Percentiles rank a stretch among this genome's conserved stretches.
phyloP scores from a whole-genome alignment of 495 filamentous ascomycete genomes.

The Bacidia gigantensis region DNA sequence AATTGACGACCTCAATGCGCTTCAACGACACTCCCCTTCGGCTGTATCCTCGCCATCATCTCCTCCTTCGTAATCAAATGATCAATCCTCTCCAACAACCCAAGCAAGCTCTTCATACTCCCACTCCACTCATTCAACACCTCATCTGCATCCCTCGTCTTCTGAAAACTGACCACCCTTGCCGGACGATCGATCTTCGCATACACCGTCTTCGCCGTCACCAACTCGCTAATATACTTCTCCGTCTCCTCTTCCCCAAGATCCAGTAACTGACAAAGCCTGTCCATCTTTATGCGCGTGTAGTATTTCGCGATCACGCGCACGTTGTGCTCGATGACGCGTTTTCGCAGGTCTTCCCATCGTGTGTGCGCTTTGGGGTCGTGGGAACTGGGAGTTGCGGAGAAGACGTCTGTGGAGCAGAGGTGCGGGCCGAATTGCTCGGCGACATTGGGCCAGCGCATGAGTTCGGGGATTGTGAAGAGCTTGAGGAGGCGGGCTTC shows the following conservation, averaged over 20 bases:
- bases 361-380: conserved; percentile 68
- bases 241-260: conserved; percentile 91
- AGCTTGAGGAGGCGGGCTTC: conserved; percentile 75
- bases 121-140: conserved; percentile 97
- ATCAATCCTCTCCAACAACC: conserved; percentile 84
- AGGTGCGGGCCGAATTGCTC: conserved; percentile 77
- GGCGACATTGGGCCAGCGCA: conserved; percentile 92
- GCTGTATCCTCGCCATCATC: conserved; percentile 97
- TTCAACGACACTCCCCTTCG: conserved; percentile 41
- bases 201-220: conserved; percentile 91
- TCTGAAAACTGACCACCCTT: conserved; percentile 79
- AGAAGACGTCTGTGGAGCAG: conserved; percentile 84
- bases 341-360: conserved; percentile 90
- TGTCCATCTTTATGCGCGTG: conserved; percentile 83
- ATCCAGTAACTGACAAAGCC: conserved; percentile 79
- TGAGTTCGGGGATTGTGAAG: conserved; percentile 90
- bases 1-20: conserved; percentile 10
- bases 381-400: conserved; percentile 26
- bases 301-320: conserved; percentile 97
- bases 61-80: conserved; percentile 99
- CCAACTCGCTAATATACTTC: conserved; percentile 89
- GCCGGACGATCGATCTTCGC: conserved; percentile 96
- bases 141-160: conserved; percentile 90
- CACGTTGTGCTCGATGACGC: conserved; percentile 98
- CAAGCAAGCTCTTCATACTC: conserved; percentile 95